phyloP scores from a whole-genome alignment of 495 filamentous ascomycete genomes.

The Aspergillus saccharolyticus region DNA sequence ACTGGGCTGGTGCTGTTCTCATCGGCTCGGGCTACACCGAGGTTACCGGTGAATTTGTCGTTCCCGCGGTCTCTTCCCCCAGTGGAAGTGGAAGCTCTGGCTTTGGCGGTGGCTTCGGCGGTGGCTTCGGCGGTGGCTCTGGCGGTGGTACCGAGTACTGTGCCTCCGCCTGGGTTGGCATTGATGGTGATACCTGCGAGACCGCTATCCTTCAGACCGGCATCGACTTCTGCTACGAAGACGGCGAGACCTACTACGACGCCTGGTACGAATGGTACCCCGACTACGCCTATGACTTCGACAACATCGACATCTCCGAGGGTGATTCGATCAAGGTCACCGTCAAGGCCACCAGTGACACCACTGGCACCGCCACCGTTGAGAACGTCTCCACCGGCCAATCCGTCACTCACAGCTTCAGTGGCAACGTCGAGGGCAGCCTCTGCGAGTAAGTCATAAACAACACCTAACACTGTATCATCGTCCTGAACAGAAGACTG shows the following conservation, averaged over 20 bases:
- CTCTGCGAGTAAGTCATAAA: slow-evolving; percentile 14
- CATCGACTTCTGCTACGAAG: slow-evolving; percentile 46
- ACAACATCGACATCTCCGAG: slow-evolving; percentile 40
- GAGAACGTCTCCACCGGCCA: slow-evolving; percentile 48
- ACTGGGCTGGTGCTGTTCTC: slow-evolving; percentile 54
- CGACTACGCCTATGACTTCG: slow-evolving; percentile 48
- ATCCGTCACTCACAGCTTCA: slow-evolving; percentile 44
- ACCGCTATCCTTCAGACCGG: slow-evolving; percentile 55
- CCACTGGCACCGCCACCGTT: slow-evolving; percentile 43
- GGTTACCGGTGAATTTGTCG: slow-evolving; percentile 45
- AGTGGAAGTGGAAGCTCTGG: slow-evolving; percentile 34
- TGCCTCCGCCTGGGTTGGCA: slow-evolving; percentile 55
- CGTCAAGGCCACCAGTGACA: slow-evolving; percentile 40
- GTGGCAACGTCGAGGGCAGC: slow-evolving; percentile 15
- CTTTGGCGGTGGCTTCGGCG: slow-evolving; percentile 23
- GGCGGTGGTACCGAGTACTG: slow-evolving; percentile 24
- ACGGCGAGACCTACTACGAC: slow-evolving; percentile 34
- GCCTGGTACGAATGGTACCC: slow-evolving; percentile 61
- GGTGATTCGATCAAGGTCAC: slow-evolving; percentile 52
- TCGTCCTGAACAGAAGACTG: background rate
- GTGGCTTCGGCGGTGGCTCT: background rate
- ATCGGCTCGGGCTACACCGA: slow-evolving; percentile 38
- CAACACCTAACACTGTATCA: background rate
- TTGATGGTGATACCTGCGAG: slow-evolving; percentile 51
- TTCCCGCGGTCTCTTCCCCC: slow-evolving; percentile 43